phyloP scores from a whole-genome alignment of 2,329 filamentous ascomycete species.

The Talaromyces marneffei region DNA sequence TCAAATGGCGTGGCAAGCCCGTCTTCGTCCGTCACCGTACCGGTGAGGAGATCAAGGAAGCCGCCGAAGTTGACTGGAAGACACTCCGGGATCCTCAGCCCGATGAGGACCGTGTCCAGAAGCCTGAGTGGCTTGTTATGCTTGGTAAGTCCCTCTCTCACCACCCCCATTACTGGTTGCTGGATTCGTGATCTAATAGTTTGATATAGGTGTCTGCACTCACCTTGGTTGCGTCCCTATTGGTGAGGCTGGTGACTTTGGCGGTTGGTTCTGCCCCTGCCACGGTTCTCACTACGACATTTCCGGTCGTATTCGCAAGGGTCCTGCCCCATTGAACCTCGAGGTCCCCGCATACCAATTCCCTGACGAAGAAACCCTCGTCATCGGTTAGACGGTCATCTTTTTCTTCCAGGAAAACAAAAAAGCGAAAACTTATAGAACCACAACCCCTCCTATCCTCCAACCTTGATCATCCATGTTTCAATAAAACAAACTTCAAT shows the following conservation, averaged over 20 bases:
- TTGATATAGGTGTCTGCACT: conserved; percentile 84
- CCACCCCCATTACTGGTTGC: too few relatives aligned
- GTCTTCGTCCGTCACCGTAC: conserved; percentile 99
- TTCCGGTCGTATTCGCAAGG: conserved; percentile 95
- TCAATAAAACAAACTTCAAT: conserved; percentile 9
- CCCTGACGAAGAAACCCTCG: conserved; percentile 76
- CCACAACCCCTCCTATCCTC: not conserved
- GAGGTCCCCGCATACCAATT: conserved; percentile 92
- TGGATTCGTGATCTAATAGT: too few relatives aligned
- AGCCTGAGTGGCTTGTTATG: conserved; percentile 99
- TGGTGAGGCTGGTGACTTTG: conserved; percentile 94
- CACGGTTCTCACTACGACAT: conserved; percentile 99
- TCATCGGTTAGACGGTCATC: conserved; percentile 79
- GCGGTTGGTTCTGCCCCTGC: conserved; percentile 99
- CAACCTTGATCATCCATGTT: conserved; percentile 2
- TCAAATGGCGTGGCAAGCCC: conserved; percentile 99
- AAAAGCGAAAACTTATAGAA: conserved; percentile 4
- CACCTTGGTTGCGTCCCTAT: conserved; percentile 99
- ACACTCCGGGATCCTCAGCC: conserved; percentile 83
- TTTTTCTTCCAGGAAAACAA: not conserved
- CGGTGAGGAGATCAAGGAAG: conserved; percentile 84
- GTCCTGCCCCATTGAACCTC: conserved; percentile 93
- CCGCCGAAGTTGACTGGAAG: conserved; percentile 78
- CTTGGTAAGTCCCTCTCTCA: conserved; percentile 60
- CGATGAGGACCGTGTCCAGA: conserved; percentile 91